A percentile compares a stretch with the other conserved stretches of the same genome.
These are phyloP conservation scores for Metschnikowia cubensis DNA, from an alignment of 805 yeast genomes.

Conservation along the genomic window DNA sequence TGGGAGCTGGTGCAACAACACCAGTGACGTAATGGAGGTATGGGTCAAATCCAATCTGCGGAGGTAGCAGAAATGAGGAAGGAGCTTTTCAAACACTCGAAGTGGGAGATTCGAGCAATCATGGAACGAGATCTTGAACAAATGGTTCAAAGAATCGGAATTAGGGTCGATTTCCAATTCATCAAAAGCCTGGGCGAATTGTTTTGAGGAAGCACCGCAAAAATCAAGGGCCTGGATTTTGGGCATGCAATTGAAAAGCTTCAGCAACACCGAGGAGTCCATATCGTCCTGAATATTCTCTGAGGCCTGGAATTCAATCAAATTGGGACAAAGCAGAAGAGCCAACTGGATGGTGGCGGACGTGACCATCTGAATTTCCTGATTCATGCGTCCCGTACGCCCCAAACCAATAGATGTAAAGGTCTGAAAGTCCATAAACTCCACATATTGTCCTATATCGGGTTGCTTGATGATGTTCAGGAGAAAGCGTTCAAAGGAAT, in stretches of 20 bases:
- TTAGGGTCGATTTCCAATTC: constrained; percentile 26
- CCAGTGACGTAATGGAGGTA: constrained; percentile 68
- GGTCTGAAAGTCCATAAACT: constrained; percentile 79
- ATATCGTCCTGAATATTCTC: constrained; percentile 85
- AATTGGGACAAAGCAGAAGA: constrained; percentile 57
- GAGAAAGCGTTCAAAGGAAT: constrained; percentile 69
- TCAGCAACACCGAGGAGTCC: constrained; percentile 52
- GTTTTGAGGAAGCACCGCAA: constrained; percentile 76
- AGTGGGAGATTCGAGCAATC: constrained; percentile 78
- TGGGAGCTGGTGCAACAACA: constrained; percentile 51
- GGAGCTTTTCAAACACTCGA: constrained; percentile 49
- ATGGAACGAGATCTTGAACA: constrained; percentile 65
- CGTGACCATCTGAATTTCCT: constrained; percentile 88
- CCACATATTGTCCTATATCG: constrained; percentile 57
- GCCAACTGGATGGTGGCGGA: constrained; percentile 64
- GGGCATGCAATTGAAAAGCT: constrained; percentile 51
- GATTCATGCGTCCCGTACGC: constrained; percentile 83
- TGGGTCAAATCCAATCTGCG: constrained; percentile 76
- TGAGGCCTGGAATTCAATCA: constrained; percentile 75
- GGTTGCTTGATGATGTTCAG: constrained; percentile 44
- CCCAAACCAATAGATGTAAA: constrained; percentile 89
- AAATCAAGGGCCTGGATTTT: constrained; percentile 72
- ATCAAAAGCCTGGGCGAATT: constrained; percentile 57
- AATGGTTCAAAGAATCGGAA: constrained; percentile 8
- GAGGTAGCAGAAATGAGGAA: constrained; percentile 54